These are phyloP conservation scores for Fusarium irregulare DNA, from an alignment of 2,329 filamentous ascomycete genomes.

Conservation along the genomic window DNA sequence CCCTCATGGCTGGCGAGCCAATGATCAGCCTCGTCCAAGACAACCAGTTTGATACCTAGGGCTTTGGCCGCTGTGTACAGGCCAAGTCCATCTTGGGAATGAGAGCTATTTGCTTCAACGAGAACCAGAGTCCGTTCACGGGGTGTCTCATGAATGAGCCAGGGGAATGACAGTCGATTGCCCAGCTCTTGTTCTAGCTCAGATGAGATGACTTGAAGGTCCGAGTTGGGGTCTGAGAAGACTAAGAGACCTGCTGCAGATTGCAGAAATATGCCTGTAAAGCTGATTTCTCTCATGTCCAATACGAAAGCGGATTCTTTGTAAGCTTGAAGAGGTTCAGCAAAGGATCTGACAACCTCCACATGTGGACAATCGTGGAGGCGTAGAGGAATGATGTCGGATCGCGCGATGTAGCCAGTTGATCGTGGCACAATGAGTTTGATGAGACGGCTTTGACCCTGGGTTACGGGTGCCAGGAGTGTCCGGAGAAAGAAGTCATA, in stretches of 20 bases:
- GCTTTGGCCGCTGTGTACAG: conserved; percentile 4
- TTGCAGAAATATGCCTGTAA: background rate
- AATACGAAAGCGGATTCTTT: background rate
- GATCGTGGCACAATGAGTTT: conserved; percentile 8
- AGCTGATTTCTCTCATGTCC: background rate
- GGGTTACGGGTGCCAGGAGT: background rate
- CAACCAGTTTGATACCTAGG: conserved; percentile 9
- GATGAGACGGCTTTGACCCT: background rate
- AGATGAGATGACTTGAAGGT: background rate
- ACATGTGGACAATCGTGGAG: conserved; percentile 5
- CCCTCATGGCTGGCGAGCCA: background rate
- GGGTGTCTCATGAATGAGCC: conserved; percentile 3
- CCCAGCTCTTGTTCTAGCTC: conserved; percentile 9
- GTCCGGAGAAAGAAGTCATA: background rate
- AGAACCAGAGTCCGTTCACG: conserved; percentile 1
- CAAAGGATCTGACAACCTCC: background rate
- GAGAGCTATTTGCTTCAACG: conserved; percentile 15
- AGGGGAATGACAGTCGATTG: conserved; percentile 9
- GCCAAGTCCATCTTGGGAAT: conserved; percentile 9
- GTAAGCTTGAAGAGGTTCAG: background rate
- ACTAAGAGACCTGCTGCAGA: background rate
- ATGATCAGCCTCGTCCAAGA: conserved; percentile 5
- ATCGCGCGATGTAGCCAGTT: conserved; percentile 4
- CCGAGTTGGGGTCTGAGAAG: background rate
- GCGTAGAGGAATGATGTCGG: conserved; percentile 2